These are phyloP conservation scores for Sclerotinia borealis DNA, from an alignment of 2,329 filamentous ascomycete genomes.

Conservation along the genomic window DNA sequence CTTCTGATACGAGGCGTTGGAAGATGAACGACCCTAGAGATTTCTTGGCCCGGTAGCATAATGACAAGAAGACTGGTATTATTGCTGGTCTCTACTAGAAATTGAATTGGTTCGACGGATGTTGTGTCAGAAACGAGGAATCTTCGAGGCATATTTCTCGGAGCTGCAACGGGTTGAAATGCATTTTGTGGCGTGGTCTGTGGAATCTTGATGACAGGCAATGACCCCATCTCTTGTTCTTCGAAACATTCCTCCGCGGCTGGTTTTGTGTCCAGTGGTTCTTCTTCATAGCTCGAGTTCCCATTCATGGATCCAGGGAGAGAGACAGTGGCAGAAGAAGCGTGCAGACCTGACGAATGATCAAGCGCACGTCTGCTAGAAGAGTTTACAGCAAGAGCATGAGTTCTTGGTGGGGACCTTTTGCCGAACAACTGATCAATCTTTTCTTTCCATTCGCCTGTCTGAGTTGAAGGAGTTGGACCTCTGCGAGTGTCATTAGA, in stretches of 20 bases:
- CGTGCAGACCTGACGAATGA: constrained; percentile 40
- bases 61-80: constrained; percentile 38
- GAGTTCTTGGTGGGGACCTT: constrained; percentile 47
- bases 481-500: constrained; percentile 36
- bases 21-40: constrained; percentile 37
- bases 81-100: constrained; percentile 36
- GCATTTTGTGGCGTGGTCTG: constrained; percentile 53
- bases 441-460: constrained; percentile 66
- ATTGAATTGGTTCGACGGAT: constrained; percentile 39
- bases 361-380: constrained; percentile 63
- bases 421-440: constrained; percentile 72
- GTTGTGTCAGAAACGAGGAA: constrained; percentile 43
- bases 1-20: constrained; percentile 31
- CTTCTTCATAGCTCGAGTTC: constrained; percentile 35
- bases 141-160: constrained; percentile 48
- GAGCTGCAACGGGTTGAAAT: constrained; percentile 53
- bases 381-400: constrained; percentile 59
- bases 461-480: constrained; percentile 24
- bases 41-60: constrained; percentile 41
- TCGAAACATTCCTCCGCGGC: constrained; percentile 77
- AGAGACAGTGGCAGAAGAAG: constrained; percentile 58
- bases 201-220: constrained; percentile 66
- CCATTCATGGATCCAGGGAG: constrained; percentile 42
- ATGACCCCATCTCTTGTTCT: constrained; percentile 71
- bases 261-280: constrained; percentile 52